These are phyloP conservation scores for Lathyrus oleraceus DNA, from an alignment of 306 rosid genomes.

Conservation along the genomic window DNA sequence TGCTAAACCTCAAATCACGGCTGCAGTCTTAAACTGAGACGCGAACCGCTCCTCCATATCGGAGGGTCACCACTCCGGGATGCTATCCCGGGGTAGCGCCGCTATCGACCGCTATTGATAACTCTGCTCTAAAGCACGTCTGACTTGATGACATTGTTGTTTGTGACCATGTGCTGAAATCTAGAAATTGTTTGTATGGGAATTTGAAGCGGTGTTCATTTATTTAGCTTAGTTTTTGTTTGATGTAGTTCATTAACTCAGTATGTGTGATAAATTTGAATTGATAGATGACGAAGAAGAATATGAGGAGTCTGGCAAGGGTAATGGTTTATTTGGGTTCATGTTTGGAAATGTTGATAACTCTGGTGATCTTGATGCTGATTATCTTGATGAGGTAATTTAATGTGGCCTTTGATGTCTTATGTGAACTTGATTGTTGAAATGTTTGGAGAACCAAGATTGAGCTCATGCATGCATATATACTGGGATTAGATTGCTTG, in stretches of 20 bases:
- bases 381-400: slow-evolving; percentile 92
- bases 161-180: slow-evolving; percentile 12
- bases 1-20: too few species aligned
- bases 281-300: slow-evolving; percentile 79
- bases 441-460: slow-evolving; percentile 11
- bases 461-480: slow-evolving; percentile 29
- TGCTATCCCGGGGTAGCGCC: too few species aligned
- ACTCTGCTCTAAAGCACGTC: background rate
- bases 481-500: background rate
- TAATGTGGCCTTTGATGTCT: slow-evolving; percentile 28
- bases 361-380: slow-evolving; percentile 91
- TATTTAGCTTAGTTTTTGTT: slow-evolving; percentile 14
- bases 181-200: background rate
- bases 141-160: background rate
- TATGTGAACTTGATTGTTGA: slow-evolving; percentile 13
- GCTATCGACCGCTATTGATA: too few species aligned
- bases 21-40: too few species aligned
- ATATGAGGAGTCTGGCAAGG: slow-evolving; percentile 71
- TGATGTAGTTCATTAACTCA: slow-evolving; percentile 27
- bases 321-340: slow-evolving; percentile 80
- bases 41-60: too few species aligned
- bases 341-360: slow-evolving; percentile 97
- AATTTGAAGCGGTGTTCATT: background rate
- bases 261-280: slow-evolving; percentile 20
- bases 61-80: too few species aligned